Percentiles rank a stretch among this genome's conserved stretches.
phyloP scores from a whole-genome alignment of 768 basidiomycete species.

The Trametopsis cervina region DNA sequence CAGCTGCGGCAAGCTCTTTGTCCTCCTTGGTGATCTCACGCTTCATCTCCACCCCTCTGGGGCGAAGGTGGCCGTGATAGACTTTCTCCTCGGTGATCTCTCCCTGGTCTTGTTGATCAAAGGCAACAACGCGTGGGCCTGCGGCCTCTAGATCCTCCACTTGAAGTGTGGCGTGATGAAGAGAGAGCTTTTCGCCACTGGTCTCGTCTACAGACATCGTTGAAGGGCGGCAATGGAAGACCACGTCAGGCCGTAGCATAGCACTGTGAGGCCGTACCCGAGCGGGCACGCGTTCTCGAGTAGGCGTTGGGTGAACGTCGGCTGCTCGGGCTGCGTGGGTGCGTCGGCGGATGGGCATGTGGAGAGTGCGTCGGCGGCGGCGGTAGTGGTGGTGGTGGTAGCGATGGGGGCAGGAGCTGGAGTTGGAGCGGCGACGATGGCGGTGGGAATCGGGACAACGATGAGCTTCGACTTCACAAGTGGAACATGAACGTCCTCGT shows the following conservation, averaged over 20 bases:
- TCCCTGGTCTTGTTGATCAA: slow-evolving; percentile 32
- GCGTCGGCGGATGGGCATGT: no score
- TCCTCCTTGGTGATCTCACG: slow-evolving; percentile 62
- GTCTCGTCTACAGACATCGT: slow-evolving; percentile 17
- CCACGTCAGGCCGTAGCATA: slow-evolving; percentile 8
- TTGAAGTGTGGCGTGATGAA: slow-evolving; percentile 6
- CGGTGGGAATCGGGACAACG: no score
- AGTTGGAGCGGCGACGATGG: no score
- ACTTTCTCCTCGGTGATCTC: slow-evolving; percentile 23
- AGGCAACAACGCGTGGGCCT: slow-evolving; percentile 38
- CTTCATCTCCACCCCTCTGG: slow-evolving; percentile 53
- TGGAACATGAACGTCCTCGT: no score
- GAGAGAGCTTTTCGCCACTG: slow-evolving; percentile 13
- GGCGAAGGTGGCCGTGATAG: slow-evolving; percentile 27
- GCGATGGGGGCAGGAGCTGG: no score
- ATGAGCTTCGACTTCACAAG: no score
- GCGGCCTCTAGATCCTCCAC: slow-evolving; percentile 26
- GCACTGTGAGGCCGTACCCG: background rate
- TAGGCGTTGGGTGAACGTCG: background rate
- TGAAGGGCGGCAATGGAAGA: background rate
- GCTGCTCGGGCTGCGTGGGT: background rate
- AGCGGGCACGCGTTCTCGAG: background rate
- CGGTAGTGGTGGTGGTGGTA: background rate
- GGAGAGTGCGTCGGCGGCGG: no score
- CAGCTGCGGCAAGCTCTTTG: slow-evolving; percentile 58